Conservation (phyloP, 2,329 filamentous ascomycete genomes). For the Beauveria bassiana region DNA sequence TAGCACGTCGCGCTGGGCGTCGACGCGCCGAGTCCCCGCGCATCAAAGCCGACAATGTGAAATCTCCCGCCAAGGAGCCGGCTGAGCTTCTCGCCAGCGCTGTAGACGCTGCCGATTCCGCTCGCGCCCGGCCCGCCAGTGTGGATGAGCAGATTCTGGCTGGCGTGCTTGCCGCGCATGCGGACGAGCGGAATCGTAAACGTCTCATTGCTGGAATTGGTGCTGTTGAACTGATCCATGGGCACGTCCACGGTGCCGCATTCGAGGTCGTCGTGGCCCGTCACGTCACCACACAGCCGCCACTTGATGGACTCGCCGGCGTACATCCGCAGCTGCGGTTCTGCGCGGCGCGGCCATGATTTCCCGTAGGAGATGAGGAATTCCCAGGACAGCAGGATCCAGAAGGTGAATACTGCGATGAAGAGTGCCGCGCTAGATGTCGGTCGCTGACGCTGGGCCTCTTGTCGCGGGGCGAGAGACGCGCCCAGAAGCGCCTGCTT, state of each 20-base stretch:
- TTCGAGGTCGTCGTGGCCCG: conserved; percentile 29
- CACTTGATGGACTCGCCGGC: conserved; percentile 30
- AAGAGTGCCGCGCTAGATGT: not conserved
- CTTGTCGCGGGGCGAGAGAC: not conserved
- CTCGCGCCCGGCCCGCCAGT: conserved; percentile 41
- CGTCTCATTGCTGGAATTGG: conserved; percentile 26
- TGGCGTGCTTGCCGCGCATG: conserved; percentile 34
- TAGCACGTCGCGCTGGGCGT: conserved; percentile 31
- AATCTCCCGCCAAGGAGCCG: conserved; percentile 32
- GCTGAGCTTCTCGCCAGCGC: conserved; percentile 27
- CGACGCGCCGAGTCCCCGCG: conserved; percentile 33
- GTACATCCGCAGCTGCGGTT: conserved; percentile 14
- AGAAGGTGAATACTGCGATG: not conserved
- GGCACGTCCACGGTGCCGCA: conserved; percentile 37
- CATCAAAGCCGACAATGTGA: conserved; percentile 40
- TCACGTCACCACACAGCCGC: conserved; percentile 30
- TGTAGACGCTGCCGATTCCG: conserved; percentile 30
- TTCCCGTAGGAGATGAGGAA: not conserved
- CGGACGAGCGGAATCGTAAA: conserved; percentile 38
- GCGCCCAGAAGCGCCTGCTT: not conserved
- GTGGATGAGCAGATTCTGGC: conserved; percentile 37
- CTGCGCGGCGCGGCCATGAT: not conserved
- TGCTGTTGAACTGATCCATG: conserved; percentile 36
- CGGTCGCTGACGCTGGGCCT: not conserved
- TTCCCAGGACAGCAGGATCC: not conserved